Percentiles rank a stretch among this genome's conserved stretches.
Evolutionary conservation across 352 stramenopile genomes (phyloP).

Genomic region (Globisporangium alternatum): DNA sequence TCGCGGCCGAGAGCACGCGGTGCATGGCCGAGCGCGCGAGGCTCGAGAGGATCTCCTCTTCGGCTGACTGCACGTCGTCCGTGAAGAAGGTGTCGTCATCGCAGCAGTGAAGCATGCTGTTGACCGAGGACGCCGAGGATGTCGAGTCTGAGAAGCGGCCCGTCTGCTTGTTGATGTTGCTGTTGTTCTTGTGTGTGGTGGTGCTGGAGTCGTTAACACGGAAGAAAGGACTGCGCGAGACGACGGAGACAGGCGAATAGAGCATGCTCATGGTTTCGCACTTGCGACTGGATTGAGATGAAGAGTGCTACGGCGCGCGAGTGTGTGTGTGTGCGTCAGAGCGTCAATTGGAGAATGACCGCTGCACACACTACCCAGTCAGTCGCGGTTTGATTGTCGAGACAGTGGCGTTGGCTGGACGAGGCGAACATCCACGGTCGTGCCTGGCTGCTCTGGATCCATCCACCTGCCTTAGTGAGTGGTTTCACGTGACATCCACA

Average conservation of each 20-base stretch:
- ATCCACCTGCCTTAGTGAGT: neutral
- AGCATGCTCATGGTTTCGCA: conserved; percentile 2
- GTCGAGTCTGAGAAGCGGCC: conserved; percentile 10
- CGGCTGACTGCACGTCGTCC: neutral
- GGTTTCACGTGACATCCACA: neutral
- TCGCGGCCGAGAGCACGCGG: conserved; percentile 13
- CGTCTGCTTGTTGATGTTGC: neutral
- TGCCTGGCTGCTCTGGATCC: conserved; percentile 12
- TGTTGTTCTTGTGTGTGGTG: neutral
- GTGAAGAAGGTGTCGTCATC: neutral
- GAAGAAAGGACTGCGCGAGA: conserved; percentile 14
- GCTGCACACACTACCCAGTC: neutral
- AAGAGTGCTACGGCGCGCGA: neutral
- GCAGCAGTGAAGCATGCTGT: neutral
- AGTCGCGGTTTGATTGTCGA: neutral
- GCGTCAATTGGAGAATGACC: conserved; percentile 13
- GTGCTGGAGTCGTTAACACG: conserved; percentile 1
- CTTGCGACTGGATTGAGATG: neutral
- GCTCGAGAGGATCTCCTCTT: conserved; percentile 13
- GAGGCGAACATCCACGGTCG: neutral
- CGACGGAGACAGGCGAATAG: conserved; percentile 1
- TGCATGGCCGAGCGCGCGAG: conserved; percentile 14
- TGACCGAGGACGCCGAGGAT: conserved; percentile 8
- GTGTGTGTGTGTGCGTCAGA: neutral
- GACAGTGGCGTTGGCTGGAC: neutral